Percentiles rank a stretch among this genome's conserved stretches.
These are phyloP conservation scores for Cyclotella atomus DNA, from an alignment of 108 stramenopile genomes.

Conservation along the genomic window DNA sequence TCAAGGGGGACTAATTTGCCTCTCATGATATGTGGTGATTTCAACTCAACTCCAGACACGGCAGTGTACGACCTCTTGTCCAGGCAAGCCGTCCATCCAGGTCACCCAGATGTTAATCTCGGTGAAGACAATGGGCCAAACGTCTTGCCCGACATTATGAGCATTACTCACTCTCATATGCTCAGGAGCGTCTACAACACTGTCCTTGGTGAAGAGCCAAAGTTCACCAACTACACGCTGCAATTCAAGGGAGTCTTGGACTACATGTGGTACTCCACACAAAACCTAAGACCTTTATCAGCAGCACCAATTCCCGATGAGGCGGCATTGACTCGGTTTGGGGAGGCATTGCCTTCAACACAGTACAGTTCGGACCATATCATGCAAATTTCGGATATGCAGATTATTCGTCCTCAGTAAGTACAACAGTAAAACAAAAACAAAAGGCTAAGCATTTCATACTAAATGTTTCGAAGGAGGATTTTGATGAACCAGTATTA, in stretches of 20 bases:
- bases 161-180: constrained; percentile 89
- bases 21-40: constrained; percentile 97
- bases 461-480: background rate
- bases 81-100: constrained; percentile 89
- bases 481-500: background rate
- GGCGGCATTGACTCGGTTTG: constrained; percentile 70
- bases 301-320: constrained; percentile 90
- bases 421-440: background rate
- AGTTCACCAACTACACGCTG: constrained; percentile 94
- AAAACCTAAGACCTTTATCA: constrained; percentile 84
- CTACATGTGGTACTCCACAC: constrained; percentile 96
- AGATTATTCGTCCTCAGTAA: constrained; percentile 57
- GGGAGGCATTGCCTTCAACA: constrained; percentile 93
- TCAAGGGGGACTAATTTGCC: constrained; percentile 83
- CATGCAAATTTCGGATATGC: constrained; percentile 95
- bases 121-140: constrained; percentile 72
- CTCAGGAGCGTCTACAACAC: constrained; percentile 93
- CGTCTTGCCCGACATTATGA: constrained; percentile 89
- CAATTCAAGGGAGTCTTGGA: constrained; percentile 95
- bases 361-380: constrained; percentile 96
- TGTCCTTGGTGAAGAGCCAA: constrained; percentile 93
- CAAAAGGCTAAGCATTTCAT: constrained; percentile 1
- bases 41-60: constrained; percentile 97
- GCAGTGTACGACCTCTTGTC: constrained; percentile 96
- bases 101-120: constrained; percentile 86